Conservation (phyloP, 2,329 filamentous ascomycete species). For the Sporothrix brasiliensis region DNA sequence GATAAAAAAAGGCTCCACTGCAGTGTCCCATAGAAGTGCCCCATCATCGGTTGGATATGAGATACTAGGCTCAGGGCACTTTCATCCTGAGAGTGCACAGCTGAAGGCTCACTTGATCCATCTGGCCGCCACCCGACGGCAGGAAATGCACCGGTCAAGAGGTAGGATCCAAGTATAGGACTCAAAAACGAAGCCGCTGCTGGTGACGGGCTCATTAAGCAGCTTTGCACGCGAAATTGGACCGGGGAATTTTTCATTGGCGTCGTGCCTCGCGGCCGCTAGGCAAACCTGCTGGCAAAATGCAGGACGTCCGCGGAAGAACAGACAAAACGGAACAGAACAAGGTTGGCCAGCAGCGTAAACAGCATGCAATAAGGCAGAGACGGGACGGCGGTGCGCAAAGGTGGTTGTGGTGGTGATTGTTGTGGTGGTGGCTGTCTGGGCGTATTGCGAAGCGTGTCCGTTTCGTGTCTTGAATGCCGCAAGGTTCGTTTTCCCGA, state of each 20-base stretch:
- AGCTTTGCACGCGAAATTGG: slow-evolving; percentile 23
- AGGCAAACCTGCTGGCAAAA: slow-evolving; percentile 22
- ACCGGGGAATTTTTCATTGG: slow-evolving; percentile 19
- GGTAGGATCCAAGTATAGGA: neutral
- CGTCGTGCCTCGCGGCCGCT: slow-evolving; percentile 5
- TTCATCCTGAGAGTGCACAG: neutral
- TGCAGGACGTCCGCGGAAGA: neutral
- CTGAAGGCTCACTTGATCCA: neutral
- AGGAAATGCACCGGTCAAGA: neutral
- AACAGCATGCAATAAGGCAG: slow-evolving; percentile 4
- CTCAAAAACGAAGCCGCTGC: neutral
- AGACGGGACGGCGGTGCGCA: slow-evolving; percentile 17
- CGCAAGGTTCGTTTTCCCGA: neutral
- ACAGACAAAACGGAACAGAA: neutral
- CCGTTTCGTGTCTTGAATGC: neutral
- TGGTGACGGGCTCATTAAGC: slow-evolving; percentile 15
- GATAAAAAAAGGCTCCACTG: neutral
- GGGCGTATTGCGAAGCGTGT: neutral
- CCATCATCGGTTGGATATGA: neutral
- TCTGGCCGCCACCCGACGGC: slow-evolving; percentile 7
- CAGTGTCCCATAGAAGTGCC: neutral
- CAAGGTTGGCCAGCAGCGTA: slow-evolving; percentile 6
- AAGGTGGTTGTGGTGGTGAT: neutral
- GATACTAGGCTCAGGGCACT: neutral
- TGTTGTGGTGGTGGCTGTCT: neutral